Conservation (phyloP, 441 rosid genomes). For the Kokia cookei region DNA sequence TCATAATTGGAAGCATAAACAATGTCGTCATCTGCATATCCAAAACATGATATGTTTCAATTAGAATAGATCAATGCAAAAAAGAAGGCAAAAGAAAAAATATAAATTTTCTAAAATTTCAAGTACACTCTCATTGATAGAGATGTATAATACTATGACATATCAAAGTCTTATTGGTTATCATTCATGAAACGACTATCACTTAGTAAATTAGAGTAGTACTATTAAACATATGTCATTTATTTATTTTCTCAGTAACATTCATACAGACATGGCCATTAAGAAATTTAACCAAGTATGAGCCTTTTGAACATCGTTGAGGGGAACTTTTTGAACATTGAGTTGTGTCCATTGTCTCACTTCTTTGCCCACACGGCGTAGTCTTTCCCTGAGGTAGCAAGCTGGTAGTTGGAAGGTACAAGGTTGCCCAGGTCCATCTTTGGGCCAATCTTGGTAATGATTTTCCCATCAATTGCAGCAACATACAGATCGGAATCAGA, state of each 20-base stretch:
- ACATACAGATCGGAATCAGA: slow-evolving; percentile 45
- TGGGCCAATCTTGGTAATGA: slow-evolving; percentile 54
- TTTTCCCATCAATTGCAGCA: slow-evolving; percentile 38
- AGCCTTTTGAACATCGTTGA: background rate
- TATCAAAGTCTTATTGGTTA: slow-evolving; percentile 9
- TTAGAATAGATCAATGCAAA: too few species aligned
- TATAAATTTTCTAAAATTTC: too few species aligned
- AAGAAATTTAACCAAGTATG: background rate
- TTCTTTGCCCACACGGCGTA: slow-evolving; percentile 43
- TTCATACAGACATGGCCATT: background rate
- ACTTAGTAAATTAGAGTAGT: background rate
- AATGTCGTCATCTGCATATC: too few species aligned
- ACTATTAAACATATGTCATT: background rate
- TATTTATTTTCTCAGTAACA: background rate
- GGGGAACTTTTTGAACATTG: background rate
- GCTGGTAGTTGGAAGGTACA: slow-evolving; percentile 36
- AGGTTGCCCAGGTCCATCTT: slow-evolving; percentile 44
- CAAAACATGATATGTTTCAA: too few species aligned
- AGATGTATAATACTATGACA: background rate
- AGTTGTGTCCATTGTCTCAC: background rate
- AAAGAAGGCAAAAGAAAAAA: too few species aligned
- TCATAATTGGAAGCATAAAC: too few species aligned
- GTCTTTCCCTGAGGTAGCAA: slow-evolving; percentile 40
- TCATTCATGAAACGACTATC: slow-evolving; percentile 95
- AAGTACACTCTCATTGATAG: background rate